Evolutionary conservation across 2,329 filamentous ascomycete genomes (phyloP).

Genomic region (Venturiaceae sp.): DNA sequence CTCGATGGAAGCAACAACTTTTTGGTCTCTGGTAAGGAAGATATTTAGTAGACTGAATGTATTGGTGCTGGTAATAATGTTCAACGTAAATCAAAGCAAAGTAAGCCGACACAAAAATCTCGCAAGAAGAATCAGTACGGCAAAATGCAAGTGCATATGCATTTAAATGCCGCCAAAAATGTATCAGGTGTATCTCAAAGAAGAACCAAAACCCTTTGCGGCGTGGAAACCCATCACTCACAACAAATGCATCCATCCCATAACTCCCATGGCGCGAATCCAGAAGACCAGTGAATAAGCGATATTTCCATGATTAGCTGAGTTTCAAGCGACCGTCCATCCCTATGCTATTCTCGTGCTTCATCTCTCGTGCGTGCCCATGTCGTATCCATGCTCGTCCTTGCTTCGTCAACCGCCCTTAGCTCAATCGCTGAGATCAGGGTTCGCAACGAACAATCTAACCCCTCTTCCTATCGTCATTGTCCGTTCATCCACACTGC

Average conservation of each 20-base stretch:
- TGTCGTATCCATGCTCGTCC: background rate
- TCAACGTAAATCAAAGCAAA: background rate
- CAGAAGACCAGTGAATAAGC: too few species aligned
- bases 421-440: slow-evolving; percentile 50
- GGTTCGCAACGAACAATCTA: slow-evolving; percentile 77
- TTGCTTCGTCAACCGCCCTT: background rate
- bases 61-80: background rate
- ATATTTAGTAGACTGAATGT: too few species aligned
- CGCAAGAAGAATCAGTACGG: background rate
- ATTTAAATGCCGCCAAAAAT: background rate
- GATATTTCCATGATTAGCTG: too few species aligned
- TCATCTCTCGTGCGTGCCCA: background rate
- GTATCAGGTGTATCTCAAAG: slow-evolving; percentile 1
- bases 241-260: background rate
- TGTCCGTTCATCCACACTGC: slow-evolving; percentile 75
- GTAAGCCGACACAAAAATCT: too few species aligned
- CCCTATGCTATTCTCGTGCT: background rate
- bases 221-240: background rate
- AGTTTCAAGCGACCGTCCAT: too few species aligned
- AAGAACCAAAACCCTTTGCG: background rate
- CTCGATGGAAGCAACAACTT: too few species aligned
- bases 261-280: background rate
- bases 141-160: background rate
- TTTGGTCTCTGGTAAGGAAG: too few species aligned
- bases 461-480: slow-evolving; percentile 61